phyloP scores from a whole-genome alignment of 202 grass and related monocot species.

The Bolboschoenoplectus hybrid region DNA sequence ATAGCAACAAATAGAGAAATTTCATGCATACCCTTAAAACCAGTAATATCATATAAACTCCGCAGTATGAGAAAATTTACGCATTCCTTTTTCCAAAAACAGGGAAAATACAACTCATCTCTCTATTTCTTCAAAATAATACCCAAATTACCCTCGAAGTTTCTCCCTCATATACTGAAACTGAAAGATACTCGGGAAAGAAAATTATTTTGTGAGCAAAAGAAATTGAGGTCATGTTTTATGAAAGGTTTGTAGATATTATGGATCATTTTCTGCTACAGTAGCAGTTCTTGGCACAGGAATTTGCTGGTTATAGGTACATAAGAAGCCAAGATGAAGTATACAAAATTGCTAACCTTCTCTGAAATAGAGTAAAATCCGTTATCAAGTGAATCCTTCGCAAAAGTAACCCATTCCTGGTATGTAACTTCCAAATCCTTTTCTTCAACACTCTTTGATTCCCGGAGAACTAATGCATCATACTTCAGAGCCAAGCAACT shows the following conservation, averaged over 20 bases:
- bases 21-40: background rate
- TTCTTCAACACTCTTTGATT: constrained; percentile 38
- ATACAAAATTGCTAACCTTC: constrained; percentile 40
- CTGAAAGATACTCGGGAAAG: background rate
- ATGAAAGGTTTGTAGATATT: background rate
- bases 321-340: background rate
- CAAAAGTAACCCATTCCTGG: constrained; percentile 69
- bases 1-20: background rate
- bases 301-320: background rate
- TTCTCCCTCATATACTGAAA: background rate
- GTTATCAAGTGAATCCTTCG: constrained; percentile 78
- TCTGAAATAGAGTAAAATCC: constrained; percentile 70
- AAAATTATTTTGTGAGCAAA: background rate
- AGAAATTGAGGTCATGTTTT: background rate
- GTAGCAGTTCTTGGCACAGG: background rate
- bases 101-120: background rate
- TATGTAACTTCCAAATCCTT: constrained; percentile 45
- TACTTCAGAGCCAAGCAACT: constrained; percentile 82
- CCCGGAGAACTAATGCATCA: constrained; percentile 58
- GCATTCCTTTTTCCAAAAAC: background rate
- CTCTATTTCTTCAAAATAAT: constrained; percentile 7
- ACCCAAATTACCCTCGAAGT: background rate
- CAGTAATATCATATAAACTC: background rate
- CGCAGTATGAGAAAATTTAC: background rate
- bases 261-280: background rate